Base-by-base conservation (phyloP, 2,329 filamentous ascomycete genomes). In the Aspergillus luchuensis region DNA sequence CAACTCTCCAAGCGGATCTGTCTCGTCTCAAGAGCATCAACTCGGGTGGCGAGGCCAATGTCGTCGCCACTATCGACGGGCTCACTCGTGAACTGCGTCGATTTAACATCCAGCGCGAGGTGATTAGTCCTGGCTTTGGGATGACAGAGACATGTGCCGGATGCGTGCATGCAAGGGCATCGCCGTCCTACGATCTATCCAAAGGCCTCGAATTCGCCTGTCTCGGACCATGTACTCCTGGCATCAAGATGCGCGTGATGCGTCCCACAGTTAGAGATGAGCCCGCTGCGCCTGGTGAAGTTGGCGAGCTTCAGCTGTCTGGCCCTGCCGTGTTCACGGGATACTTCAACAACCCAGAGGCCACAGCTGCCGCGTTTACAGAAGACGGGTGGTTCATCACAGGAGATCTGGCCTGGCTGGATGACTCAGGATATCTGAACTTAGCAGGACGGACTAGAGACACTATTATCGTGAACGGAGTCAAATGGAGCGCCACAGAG, bases 81-180 rank as follows among this genome's bases (percentile, higher is more conserved):
- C 30, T 71, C 72, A 1, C 63, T 71, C 66, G 5, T 57, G 73
- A 6, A 65, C 74, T 8, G 41, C 57, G 1, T 43, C 76, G 1
- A 63, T 84, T 1, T 49, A 23, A 23, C 6, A 49, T 1, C 49
- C 63, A 8, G 72, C 72, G 47, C 79, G 81, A 4, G 80, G 84
- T 63, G 45, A 61, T 69, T 21, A 57, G 54, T 15, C 56, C 67
- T 59, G 59, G 62, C 8, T 64, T 69, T 53, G 65, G 66, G 11
- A 62, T 69, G 80, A 84, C 81, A 0, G 82, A 85, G 69, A 84
- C 81, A 0, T 85, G 82, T 63, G 82, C 81, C 1, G 82, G 82
- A 23, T 45, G 41, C 13, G 41, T 45, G 19, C 41, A 45, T 19
- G 41, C 41, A 19, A 11, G 19, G 5, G 41, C 41, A 13, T 23